phyloP scores from a whole-genome alignment of 2,329 filamentous ascomycete genomes.

The Aureobasidium vineae region DNA sequence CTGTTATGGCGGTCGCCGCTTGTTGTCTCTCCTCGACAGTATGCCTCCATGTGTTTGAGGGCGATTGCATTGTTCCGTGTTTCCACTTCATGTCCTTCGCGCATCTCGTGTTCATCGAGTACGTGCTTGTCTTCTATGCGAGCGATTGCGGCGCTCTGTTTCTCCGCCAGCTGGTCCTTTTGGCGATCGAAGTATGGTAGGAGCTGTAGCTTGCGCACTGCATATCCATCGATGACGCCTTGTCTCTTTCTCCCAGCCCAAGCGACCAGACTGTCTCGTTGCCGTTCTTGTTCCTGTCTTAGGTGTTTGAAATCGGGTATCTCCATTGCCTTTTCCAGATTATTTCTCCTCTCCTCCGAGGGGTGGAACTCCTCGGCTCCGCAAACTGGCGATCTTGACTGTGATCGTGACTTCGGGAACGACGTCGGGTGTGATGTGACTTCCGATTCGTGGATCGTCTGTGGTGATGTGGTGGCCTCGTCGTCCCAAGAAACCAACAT shows the following conservation, averaged over 20 bases:
- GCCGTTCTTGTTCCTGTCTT: slow-evolving; percentile 33
- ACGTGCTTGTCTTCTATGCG: slow-evolving; percentile 49
- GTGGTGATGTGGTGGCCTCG: slow-evolving; percentile 26
- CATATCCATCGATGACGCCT: slow-evolving; percentile 27
- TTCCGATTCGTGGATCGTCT: neutral
- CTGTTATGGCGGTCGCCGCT: slow-evolving; percentile 37
- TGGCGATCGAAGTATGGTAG: slow-evolving; percentile 23
- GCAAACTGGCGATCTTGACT: neutral
- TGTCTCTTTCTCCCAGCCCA: slow-evolving; percentile 34
- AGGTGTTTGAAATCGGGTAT: slow-evolving; percentile 35
- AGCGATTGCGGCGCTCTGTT: slow-evolving; percentile 42
- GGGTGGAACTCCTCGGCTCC: neutral
- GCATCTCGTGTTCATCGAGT: slow-evolving; percentile 45
- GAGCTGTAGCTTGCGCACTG: slow-evolving; percentile 15
- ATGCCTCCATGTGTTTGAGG: slow-evolving; percentile 50
- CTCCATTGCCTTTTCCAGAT: slow-evolving; percentile 31
- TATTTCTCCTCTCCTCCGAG: slow-evolving; percentile 26
- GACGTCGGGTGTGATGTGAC: neutral
- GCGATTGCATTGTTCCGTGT: slow-evolving; percentile 46
- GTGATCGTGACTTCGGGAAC: slow-evolving; percentile 7
- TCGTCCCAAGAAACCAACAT: slow-evolving; percentile 38
- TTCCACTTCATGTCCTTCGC: slow-evolving; percentile 44
- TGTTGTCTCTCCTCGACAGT: slow-evolving; percentile 43
- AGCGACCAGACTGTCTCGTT: slow-evolving; percentile 35
- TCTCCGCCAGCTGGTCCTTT: slow-evolving; percentile 26